Evolutionary conservation across 345 rosid genomes (phyloP).

Genomic region (Gossypioides kirkii): DNA sequence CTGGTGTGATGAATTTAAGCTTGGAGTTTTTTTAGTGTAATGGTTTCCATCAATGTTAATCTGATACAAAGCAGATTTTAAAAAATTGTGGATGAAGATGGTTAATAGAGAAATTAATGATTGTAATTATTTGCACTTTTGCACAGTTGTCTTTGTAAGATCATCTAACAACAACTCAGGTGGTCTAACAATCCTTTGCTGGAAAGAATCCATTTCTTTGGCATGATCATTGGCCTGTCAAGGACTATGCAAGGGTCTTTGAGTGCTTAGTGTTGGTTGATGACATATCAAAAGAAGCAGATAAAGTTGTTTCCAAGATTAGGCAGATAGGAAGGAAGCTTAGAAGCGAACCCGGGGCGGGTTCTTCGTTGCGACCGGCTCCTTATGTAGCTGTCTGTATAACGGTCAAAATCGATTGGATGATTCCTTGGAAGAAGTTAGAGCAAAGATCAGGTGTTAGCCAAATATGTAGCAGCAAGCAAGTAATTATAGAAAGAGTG

Average conservation of each 20-base stretch:
- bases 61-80: neutral
- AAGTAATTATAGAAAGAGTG: constrained; percentile 67
- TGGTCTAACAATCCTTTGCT: too few relatives aligned
- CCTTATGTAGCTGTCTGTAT: constrained; percentile 85
- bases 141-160: neutral
- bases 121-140: neutral
- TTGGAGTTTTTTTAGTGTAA: neutral
- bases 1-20: neutral
- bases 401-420: constrained; percentile 97
- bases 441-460: constrained; percentile 55
- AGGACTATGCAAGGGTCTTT: constrained; percentile 78
- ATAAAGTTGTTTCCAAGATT: constrained; percentile 65
- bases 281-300: constrained; percentile 69
- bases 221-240: constrained; percentile 98
- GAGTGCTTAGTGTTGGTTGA: constrained; percentile 78
- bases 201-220: constrained; percentile 92
- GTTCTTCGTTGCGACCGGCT: neutral
- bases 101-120: neutral
- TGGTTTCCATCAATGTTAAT: neutral
- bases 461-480: constrained; percentile 86
- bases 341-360: constrained; percentile 18
- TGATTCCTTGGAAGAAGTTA: constrained; percentile 91
- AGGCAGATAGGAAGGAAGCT: constrained; percentile 48
- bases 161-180: too few relatives aligned
- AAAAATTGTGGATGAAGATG: neutral